phyloP scores from a whole-genome alignment of 1,284 basidiomycete species.

The Ustilago sp. region DNA sequence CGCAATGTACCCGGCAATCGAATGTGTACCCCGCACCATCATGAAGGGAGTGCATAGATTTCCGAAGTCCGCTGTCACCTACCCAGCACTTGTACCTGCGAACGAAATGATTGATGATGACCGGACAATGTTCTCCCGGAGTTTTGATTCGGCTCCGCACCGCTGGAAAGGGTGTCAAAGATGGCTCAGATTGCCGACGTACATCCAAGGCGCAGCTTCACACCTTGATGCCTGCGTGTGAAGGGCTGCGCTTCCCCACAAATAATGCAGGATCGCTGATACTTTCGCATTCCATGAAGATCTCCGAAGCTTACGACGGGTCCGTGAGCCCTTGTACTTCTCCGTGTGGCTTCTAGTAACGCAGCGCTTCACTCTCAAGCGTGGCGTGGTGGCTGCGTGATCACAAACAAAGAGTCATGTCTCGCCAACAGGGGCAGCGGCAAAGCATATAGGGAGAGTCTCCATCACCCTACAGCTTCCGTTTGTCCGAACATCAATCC shows the following conservation, averaged over 20 bases:
- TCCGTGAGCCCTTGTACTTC: neutral
- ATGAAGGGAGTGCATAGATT: neutral
- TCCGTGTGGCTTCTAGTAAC: neutral
- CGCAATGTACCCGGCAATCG: neutral
- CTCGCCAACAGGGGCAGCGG: neutral
- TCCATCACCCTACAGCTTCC: neutral
- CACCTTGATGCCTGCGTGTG: neutral
- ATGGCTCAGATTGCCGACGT: neutral
- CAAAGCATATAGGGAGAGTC: neutral
- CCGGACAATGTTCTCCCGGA: neutral
- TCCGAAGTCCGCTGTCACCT: slow-evolving; percentile 1
- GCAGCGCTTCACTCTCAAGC: neutral
- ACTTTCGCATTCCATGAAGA: neutral
- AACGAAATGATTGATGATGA: neutral
- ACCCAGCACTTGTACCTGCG: neutral
- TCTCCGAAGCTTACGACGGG: neutral
- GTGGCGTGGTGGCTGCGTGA: neutral
- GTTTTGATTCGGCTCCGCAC: neutral
- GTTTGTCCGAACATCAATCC: neutral
- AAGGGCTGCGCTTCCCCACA: neutral
- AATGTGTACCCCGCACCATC: neutral
- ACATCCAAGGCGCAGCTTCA: neutral
- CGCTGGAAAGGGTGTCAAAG: neutral
- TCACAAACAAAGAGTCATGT: neutral
- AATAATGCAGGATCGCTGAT: neutral